A percentile compares a stretch with the other conserved stretches of the same genome.
phyloP scores from a whole-genome alignment of 202 grass and related monocot genomes.

The Panicum virgatum region DNA sequence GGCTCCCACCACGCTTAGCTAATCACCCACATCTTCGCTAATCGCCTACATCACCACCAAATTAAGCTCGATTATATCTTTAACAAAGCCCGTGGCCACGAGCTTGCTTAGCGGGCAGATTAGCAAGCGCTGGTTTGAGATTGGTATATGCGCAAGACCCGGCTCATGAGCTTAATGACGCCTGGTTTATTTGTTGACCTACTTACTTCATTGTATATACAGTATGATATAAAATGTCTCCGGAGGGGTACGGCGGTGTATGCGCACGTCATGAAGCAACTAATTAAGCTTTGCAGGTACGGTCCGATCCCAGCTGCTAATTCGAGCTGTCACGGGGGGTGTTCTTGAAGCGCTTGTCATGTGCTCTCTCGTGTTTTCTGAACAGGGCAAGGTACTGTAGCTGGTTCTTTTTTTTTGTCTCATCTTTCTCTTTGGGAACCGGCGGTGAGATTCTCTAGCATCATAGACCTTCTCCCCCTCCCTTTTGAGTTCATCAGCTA shows the following conservation, averaged over 20 bases:
- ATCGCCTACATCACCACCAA: slow-evolving; percentile 24
- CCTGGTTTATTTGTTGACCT: neutral
- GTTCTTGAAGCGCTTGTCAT: neutral
- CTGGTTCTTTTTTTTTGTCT: neutral
- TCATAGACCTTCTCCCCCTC: no score
- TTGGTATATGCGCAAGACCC: neutral
- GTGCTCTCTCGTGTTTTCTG: neutral
- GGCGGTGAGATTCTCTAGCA: neutral
- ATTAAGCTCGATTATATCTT: no score
- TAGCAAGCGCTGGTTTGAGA: neutral
- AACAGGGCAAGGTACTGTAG: neutral
- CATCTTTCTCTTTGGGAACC: neutral
- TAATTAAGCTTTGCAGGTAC: neutral
- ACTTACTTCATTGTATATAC: no score
- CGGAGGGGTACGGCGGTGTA: neutral
- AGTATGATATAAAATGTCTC: no score
- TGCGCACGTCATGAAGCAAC: neutral
- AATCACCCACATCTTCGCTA: neutral
- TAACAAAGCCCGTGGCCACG: neutral
- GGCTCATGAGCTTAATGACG: neutral
- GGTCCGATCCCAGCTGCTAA: neutral
- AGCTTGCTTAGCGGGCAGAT: neutral
- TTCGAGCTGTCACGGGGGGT: neutral
- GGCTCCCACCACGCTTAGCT: no score
- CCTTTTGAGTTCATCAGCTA: neutral